phyloP scores from a whole-genome alignment of 495 filamentous ascomycete species.

The Talaromyces trachyspermus region DNA sequence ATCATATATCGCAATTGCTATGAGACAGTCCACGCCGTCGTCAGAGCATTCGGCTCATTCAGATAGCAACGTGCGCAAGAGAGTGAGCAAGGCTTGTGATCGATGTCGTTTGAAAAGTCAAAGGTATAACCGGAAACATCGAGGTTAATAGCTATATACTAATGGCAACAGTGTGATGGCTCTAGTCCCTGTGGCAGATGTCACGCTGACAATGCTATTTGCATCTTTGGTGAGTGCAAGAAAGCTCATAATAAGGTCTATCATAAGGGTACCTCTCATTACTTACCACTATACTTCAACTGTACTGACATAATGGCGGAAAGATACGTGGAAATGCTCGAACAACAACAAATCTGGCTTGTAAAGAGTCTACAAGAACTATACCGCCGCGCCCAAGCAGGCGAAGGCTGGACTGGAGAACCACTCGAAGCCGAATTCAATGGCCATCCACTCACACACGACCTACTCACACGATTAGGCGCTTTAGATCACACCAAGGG shows the following conservation, averaged over 20 bases:
- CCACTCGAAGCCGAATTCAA: slow-evolving; percentile 42
- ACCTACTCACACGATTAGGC: slow-evolving; percentile 53
- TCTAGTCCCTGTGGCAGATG: slow-evolving; percentile 53
- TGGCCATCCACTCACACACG: slow-evolving; percentile 59
- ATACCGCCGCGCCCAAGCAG: slow-evolving; percentile 43
- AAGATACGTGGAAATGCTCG: slow-evolving; percentile 69
- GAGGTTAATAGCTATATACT: no score
- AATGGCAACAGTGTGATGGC: slow-evolving; percentile 60
- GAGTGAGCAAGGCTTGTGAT: slow-evolving; percentile 59
- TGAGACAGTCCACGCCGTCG: slow-evolving; percentile 38
- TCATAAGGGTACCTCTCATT: slow-evolving; percentile 47
- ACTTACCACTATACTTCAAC: no score
- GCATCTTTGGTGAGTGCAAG: slow-evolving; percentile 56
- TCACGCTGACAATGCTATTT: slow-evolving; percentile 52
- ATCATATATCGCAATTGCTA: slow-evolving; percentile 28
- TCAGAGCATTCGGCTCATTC: slow-evolving; percentile 38
- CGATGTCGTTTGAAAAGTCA: slow-evolving; percentile 58
- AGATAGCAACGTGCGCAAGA: slow-evolving; percentile 43
- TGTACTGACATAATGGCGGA: neutral
- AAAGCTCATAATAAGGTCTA: slow-evolving; percentile 57
- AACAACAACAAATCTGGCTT: slow-evolving; percentile 59
- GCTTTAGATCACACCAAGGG: slow-evolving; percentile 43
- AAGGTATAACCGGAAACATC: no score
- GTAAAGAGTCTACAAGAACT: slow-evolving; percentile 55
- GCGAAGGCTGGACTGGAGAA: slow-evolving; percentile 49